Conservation (phyloP, 352 stramenopile genomes). For the Pythium aquatile region DNA sequence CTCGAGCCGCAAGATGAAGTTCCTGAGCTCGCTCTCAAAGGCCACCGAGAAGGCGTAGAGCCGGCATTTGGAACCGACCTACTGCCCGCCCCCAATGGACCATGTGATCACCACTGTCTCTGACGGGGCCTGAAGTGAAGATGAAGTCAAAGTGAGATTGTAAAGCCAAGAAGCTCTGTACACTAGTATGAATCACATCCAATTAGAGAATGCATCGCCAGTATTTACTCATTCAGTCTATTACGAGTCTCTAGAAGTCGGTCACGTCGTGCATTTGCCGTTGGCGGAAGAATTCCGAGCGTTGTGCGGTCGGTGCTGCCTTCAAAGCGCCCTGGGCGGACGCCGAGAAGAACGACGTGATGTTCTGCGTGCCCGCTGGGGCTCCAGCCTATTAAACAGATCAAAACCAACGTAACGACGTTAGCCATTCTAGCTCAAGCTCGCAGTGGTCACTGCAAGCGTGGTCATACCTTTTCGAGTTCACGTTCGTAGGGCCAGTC, state of each 20-base stretch:
- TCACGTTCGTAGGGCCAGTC: slow-evolving; percentile 38
- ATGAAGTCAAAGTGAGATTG: neutral
- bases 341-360: slow-evolving; percentile 72
- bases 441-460: neutral
- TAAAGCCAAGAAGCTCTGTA: neutral
- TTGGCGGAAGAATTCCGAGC: slow-evolving; percentile 53
- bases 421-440: no score
- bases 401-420: neutral
- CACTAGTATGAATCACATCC: slow-evolving; percentile 1
- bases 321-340: slow-evolving; percentile 28
- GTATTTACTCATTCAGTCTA: neutral
- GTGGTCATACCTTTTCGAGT: slow-evolving; percentile 24
- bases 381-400: slow-evolving; percentile 40
- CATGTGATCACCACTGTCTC: neutral
- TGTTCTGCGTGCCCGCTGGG: slow-evolving; percentile 67
- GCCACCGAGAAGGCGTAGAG: slow-evolving; percentile 11
- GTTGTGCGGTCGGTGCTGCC: slow-evolving; percentile 17
- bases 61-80: slow-evolving; percentile 7
- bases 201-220: slow-evolving; percentile 4
- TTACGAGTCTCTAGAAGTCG: slow-evolving; percentile 39
- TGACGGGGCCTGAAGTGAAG: neutral
- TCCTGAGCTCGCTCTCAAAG: slow-evolving; percentile 15
- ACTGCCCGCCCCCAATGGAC: no score
- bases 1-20: slow-evolving; percentile 14
- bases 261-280: slow-evolving; percentile 62